Conservation (phyloP, 2,329 filamentous ascomycete species). For the Periconia sp. region DNA sequence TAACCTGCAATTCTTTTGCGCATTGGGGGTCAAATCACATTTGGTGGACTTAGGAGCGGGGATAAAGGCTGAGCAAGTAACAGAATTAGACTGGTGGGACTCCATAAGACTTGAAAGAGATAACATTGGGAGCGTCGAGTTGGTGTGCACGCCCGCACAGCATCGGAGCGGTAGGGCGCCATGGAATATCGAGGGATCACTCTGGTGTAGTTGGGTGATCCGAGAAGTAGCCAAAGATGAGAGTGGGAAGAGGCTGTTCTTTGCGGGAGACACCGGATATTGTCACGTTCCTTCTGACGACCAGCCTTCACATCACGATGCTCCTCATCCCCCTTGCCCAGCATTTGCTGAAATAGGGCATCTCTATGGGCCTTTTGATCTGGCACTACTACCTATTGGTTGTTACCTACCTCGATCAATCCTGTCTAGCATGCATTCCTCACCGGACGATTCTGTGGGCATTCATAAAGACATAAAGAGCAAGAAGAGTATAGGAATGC, state of each 20-base stretch:
- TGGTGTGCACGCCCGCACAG: constrained; percentile 57
- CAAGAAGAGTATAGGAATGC: constrained; percentile 58
- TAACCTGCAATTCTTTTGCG: constrained; percentile 51
- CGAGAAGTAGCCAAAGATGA: constrained; percentile 32
- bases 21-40: constrained; percentile 48
- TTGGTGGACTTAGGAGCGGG: constrained; percentile 45
- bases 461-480: constrained; percentile 56
- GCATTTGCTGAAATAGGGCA: constrained; percentile 56
- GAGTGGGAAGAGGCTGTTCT: constrained; percentile 49
- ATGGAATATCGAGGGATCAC: constrained; percentile 47
- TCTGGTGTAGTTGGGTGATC: constrained; percentile 58
- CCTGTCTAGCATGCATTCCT: constrained; percentile 54
- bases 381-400: constrained; percentile 57
- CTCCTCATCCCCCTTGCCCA: constrained; percentile 52
- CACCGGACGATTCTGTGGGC: constrained; percentile 55
- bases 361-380: constrained; percentile 55
- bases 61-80: constrained; percentile 48
- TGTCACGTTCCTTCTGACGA: constrained; percentile 41
- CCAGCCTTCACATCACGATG: constrained; percentile 36
- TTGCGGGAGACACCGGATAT: constrained; percentile 59
- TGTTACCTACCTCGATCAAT: constrained; percentile 54
- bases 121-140: constrained; percentile 43
- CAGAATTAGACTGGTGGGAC: constrained; percentile 60
- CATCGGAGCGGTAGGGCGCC: constrained; percentile 53
- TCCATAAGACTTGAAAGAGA: constrained; percentile 42